These are phyloP conservation scores for Sedum album DNA, from an alignment of 164 flowering plant genomes.

Conservation along the genomic window DNA sequence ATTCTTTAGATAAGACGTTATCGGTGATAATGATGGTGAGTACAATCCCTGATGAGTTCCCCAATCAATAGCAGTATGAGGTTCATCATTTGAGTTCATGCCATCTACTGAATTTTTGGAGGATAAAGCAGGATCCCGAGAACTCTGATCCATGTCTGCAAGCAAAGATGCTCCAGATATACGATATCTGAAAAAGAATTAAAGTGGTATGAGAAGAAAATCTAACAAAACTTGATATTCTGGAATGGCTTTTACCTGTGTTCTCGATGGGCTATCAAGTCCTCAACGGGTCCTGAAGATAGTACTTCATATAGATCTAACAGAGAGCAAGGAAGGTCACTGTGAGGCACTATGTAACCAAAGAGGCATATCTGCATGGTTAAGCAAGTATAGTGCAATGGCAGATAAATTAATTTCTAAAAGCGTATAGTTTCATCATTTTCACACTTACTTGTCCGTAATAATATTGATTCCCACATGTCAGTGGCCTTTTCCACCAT, in stretches of 20 bases:
- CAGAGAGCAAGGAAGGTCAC: slow-evolving; percentile 1
- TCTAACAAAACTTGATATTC: neutral
- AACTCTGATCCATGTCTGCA: slow-evolving; percentile 96
- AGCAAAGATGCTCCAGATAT: slow-evolving; percentile 96
- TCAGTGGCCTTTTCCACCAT: slow-evolving; percentile 90
- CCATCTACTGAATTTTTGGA: slow-evolving; percentile 43
- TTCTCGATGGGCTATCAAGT: slow-evolving; percentile 95
- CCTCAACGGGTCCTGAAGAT: slow-evolving; percentile 98
- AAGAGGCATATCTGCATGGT: neutral
- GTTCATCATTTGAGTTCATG: slow-evolving; percentile 29
- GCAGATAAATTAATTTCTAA: neutral
- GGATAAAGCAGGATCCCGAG: slow-evolving; percentile 49
- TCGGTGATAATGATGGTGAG: slow-evolving; percentile 26
- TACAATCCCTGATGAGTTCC: slow-evolving; percentile 33
- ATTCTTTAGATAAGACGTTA: slow-evolving; percentile 42
- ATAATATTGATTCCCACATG: slow-evolving; percentile 87
- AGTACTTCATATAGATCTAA: slow-evolving; percentile 95
- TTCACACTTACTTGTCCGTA: slow-evolving; percentile 67
- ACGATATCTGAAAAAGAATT: slow-evolving; percentile 61
- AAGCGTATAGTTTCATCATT: too few relatives aligned
- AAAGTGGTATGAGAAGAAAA: neutral
- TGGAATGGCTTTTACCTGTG: slow-evolving; percentile 54
- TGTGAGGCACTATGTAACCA: neutral
- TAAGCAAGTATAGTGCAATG: neutral
- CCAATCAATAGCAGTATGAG: slow-evolving; percentile 19